phyloP scores from a whole-genome alignment of 306 rosid genomes.

The Senna siamea region DNA sequence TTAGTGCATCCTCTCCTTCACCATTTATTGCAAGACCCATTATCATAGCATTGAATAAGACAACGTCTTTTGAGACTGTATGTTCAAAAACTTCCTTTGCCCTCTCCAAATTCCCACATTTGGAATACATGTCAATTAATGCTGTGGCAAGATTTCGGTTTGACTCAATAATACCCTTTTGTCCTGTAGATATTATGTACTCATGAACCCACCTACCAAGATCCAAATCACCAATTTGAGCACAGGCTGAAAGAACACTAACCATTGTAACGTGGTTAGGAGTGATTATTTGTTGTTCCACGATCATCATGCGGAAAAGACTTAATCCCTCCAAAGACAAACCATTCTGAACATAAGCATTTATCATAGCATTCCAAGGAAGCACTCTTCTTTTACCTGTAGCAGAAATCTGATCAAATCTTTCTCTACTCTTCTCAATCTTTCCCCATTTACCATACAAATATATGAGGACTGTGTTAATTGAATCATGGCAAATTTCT shows the following conservation, averaged over 20 bases:
- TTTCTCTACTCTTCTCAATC: constrained; percentile 52
- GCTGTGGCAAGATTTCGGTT: constrained; percentile 68
- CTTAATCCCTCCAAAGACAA: constrained; percentile 54
- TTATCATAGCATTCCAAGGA: constrained; percentile 68
- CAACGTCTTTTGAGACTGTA: constrained; percentile 56
- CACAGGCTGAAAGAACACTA: constrained; percentile 69
- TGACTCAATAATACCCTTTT: constrained; percentile 46
- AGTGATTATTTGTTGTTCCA: constrained; percentile 34
- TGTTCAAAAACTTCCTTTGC: constrained; percentile 66
- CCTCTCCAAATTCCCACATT: constrained; percentile 60
- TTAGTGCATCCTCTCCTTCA: constrained; percentile 60
- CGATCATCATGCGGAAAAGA: constrained; percentile 56
- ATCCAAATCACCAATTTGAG: constrained; percentile 67
- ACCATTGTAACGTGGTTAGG: constrained; percentile 71
- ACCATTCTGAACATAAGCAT: constrained; percentile 65
- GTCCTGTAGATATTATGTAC: constrained; percentile 49
- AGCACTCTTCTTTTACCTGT: constrained; percentile 48
- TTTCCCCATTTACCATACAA: constrained; percentile 61
- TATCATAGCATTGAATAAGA: constrained; percentile 67
- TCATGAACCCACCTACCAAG: constrained; percentile 65
- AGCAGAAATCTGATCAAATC: constrained; percentile 47
- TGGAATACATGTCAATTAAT: constrained; percentile 69
- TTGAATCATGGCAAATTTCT: constrained; percentile 40
- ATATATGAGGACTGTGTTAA: constrained; percentile 50
- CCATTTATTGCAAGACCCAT: constrained; percentile 74